phyloP scores from a whole-genome alignment of 129 eudicot genomes.

The Chrysanthemum lavandulifolium region DNA sequence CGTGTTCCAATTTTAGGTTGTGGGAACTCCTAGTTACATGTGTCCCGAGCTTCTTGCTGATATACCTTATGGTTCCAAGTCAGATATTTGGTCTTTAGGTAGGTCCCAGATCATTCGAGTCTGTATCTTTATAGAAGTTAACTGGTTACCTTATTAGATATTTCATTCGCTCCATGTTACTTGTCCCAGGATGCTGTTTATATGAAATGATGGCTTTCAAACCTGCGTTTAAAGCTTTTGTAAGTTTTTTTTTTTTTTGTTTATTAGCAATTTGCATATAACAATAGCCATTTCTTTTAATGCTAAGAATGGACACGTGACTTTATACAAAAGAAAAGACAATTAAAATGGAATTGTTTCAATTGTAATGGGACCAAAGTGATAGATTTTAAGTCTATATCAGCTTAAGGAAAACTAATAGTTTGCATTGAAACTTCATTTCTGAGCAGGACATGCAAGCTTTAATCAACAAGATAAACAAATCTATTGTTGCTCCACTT shows the following conservation, averaged over 20 bases:
- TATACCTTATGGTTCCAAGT: constrained; percentile 98
- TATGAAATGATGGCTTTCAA: constrained; percentile 92
- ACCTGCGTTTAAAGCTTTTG: constrained; percentile 98
- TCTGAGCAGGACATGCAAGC: constrained; percentile 89
- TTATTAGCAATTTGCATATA: constrained; percentile 1
- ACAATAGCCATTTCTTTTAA: constrained; percentile 3
- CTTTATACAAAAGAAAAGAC: background rate
- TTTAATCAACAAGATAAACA: constrained; percentile 85
- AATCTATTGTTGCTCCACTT: constrained; percentile 84
- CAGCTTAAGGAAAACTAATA: constrained; percentile 2
- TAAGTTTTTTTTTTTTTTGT: constrained; percentile 50
- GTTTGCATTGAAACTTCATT: constrained; percentile 18
- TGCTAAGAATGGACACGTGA: background rate
- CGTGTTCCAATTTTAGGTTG: constrained; percentile 53
- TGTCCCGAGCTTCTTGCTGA: constrained; percentile 99
- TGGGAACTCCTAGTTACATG: constrained; percentile 99
- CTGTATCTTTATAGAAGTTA: background rate
- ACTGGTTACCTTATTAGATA: background rate
- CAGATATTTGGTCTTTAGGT: constrained; percentile 99
- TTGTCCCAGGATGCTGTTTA: constrained; percentile 80
- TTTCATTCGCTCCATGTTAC: constrained; percentile 14
- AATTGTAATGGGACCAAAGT: too few species aligned
- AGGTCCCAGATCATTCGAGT: constrained; percentile 14
- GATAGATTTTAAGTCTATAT: background rate
- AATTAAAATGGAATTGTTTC: too few species aligned